phyloP scores from a whole-genome alignment of 305 asterid genomes.

The Solanum hybrid region DNA sequence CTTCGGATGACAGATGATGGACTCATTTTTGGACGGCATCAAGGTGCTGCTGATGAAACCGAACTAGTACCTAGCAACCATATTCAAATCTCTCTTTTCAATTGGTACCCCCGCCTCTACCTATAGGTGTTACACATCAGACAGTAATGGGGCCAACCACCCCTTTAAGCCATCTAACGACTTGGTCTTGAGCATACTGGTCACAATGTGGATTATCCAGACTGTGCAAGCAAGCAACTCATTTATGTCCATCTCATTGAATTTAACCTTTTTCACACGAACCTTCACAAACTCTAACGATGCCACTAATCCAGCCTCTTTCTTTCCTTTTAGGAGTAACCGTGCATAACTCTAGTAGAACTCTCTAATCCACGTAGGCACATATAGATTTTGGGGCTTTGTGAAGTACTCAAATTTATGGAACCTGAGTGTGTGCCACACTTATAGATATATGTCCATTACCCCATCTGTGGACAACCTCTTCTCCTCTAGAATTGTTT shows the following conservation, averaged over 20 bases:
- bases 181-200: background rate
- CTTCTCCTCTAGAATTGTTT: background rate
- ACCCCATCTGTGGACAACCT: background rate
- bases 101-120: background rate
- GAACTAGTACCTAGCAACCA: background rate
- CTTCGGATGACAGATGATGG: background rate
- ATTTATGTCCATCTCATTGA: background rate
- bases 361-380: background rate
- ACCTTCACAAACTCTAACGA: background rate
- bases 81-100: background rate
- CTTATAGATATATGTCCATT: too few relatives aligned
- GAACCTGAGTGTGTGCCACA: background rate
- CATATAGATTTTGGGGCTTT: background rate
- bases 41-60: background rate
- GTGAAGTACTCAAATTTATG: background rate
- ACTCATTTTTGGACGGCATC: background rate
- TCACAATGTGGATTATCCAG: background rate
- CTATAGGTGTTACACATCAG: background rate
- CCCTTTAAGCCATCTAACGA: background rate
- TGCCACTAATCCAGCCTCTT: background rate
- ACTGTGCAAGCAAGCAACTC: background rate
- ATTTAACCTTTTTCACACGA: background rate
- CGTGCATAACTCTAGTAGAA: background rate
- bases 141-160: background rate
- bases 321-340: background rate